A percentile compares a stretch with the other conserved stretches of the same genome.
Evolutionary conservation across 2,329 filamentous ascomycete species (phyloP).

Genomic region (Dactylonectria estremocensis): DNA sequence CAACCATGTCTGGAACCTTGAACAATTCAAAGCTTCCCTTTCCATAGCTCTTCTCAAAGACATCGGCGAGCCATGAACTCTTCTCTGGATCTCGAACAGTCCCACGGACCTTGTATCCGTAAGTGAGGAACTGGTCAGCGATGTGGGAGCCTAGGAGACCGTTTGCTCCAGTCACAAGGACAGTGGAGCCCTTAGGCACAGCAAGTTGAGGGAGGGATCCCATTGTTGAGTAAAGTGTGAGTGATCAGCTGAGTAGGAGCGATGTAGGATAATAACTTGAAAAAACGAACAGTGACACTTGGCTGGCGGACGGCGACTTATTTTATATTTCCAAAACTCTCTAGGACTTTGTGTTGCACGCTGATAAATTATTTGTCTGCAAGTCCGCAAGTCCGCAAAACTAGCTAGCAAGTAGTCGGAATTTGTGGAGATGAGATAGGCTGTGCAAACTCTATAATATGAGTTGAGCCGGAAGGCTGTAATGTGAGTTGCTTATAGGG

Average conservation of each 20-base stretch:
- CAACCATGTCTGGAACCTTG: conserved; percentile 53
- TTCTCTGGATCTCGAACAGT: conserved; percentile 56
- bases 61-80: conserved; percentile 49
- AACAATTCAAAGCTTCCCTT: conserved; percentile 54
- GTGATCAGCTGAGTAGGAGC: no score
- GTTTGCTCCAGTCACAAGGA: conserved; percentile 61
- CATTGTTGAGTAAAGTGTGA: conserved; percentile 18
- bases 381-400: neutral
- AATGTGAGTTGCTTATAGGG: neutral
- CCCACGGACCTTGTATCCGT: conserved; percentile 62
- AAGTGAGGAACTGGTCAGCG: conserved; percentile 55
- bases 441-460: neutral
- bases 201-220: conserved; percentile 35
- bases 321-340: neutral
- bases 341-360: neutral
- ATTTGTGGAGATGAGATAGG: neutral
- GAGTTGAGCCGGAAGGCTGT: neutral
- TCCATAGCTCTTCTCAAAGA: conserved; percentile 53
- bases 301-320: neutral
- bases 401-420: neutral
- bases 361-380: neutral
- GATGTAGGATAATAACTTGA: neutral
- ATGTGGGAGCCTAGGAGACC: conserved; percentile 60
- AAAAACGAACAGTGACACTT: neutral
- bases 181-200: conserved; percentile 46